phyloP scores from a whole-genome alignment of 2,329 filamentous ascomycete species.

The Verticillium dahliae region DNA sequence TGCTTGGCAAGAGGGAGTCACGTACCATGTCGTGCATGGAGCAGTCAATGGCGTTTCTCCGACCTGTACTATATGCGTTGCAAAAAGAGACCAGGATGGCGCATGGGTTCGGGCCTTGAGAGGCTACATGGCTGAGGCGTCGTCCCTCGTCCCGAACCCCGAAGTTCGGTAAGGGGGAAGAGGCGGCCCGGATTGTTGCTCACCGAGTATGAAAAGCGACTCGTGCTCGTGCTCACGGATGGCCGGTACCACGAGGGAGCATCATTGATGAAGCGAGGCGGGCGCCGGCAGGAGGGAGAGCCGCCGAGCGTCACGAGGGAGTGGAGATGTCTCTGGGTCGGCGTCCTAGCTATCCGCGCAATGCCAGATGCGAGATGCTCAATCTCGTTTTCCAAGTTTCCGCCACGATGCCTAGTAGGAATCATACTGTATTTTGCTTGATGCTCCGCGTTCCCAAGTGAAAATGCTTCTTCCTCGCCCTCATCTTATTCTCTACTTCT shows the following conservation, averaged over 20 bases:
- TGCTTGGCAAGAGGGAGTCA: background rate
- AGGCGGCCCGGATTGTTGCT: background rate
- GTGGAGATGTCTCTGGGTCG: background rate
- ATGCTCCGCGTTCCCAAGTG: background rate
- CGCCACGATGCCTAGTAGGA: background rate
- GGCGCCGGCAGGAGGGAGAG: background rate
- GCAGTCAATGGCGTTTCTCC: background rate
- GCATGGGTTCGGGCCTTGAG: background rate
- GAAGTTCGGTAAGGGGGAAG: background rate
- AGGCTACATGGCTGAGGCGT: background rate
- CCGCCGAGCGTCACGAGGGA: background rate
- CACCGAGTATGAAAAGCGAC: background rate
- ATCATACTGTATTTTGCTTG: background rate
- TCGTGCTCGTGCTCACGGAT: background rate
- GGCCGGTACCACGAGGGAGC: background rate
- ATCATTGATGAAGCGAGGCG: background rate
- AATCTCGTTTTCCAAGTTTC: background rate
- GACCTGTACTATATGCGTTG: background rate
- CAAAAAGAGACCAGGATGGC: background rate
- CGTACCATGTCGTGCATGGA: background rate
- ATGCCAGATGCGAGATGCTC: background rate
- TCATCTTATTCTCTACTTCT: background rate
- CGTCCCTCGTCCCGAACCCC: background rate
- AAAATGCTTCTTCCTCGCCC: too few relatives aligned
- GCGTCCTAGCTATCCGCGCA: background rate